Evolutionary conservation across 2,329 filamentous ascomycete genomes (phyloP).

Genomic region (Passalora sequoiae): DNA sequence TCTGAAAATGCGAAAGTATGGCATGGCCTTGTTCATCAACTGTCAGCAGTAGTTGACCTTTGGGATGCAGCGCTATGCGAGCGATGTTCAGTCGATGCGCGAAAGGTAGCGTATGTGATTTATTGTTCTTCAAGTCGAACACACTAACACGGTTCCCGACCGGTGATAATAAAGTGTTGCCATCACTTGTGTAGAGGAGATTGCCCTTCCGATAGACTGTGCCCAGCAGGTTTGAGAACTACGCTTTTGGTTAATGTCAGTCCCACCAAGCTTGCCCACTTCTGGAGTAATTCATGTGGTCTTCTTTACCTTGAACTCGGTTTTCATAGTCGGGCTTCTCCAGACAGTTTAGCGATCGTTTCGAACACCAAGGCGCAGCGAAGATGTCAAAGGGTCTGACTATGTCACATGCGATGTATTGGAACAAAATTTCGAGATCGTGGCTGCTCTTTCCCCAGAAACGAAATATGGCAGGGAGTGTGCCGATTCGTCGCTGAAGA

Average conservation of each 20-base stretch:
- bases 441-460: constrained; percentile 7
- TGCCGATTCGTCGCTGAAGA: neutral
- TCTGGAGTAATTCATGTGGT: too few relatives aligned
- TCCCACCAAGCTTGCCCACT: constrained; percentile 8
- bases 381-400: too few relatives aligned
- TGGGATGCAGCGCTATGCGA: constrained; percentile 79
- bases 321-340: constrained; percentile 72
- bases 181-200: constrained; percentile 92
- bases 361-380: too few relatives aligned
- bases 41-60: constrained; percentile 85
- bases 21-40: constrained; percentile 92
- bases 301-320: constrained; percentile 92
- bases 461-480: neutral
- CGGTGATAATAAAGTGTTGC: constrained; percentile 88
- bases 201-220: constrained; percentile 99
- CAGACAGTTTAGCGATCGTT: neutral
- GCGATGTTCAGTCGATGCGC: constrained; percentile 91
- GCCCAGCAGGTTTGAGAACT: constrained; percentile 98
- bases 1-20: constrained; percentile 83
- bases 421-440: constrained; percentile 18
- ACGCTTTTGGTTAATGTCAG: constrained; percentile 21
- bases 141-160: constrained; percentile 94
- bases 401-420: neutral
- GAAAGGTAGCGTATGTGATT: constrained; percentile 80
- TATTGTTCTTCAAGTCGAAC: constrained; percentile 93